Evolutionary conservation across 164 flowering plant genomes (phyloP), one percentile per base, ranked within the genome.

Genomic region (Santalum album): DNA sequence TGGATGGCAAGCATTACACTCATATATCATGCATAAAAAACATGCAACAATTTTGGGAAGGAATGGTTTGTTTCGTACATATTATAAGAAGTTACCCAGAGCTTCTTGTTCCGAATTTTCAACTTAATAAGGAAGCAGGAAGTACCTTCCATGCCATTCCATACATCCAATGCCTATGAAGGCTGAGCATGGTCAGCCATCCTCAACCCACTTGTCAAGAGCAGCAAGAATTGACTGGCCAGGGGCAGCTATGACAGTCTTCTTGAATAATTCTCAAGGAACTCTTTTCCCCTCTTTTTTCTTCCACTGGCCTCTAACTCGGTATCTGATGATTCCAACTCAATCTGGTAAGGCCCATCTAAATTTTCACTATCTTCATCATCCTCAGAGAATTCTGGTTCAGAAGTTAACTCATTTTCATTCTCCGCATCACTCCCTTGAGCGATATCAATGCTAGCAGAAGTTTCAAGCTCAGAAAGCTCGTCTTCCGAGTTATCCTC

Each of bases 121-220:
- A n/a, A n/a, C n/a, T n/a, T n/a, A n/a, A n/a, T n/a, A n/a, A n/a
- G n/a, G n/a, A n/a, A n/a, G n/a, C n/a, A n/a, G n/a, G n/a, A n/a
- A n/a, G n/a, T n/a, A 90, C 97, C 97, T 90, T 84, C 72, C 87
- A 70, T 23, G 98, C 98, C 73, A 59, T 87, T 20, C 53, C 66
- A 66, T 35, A 84, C 69, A 77, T 55, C 23, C 59, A 59, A 23
- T 81, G 75, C 49, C 51, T 82, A 25, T 88, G 81, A 57, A 91
- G 86, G 54, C 61, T 50, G 16, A 55, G 26, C 77, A 78, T 70
- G 54, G 73, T 63, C 39, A 48, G 0, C 87, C 96, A 47, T 80
- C 84, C 56, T 69, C 72, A 50, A 72, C 73, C 79, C 84, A 87
- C 65, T 81, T 77, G 49, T 78, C 70, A 56, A 91, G 69, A 42